phyloP scores from a whole-genome alignment of 345 rosid genomes.

The Citrus unshiu region DNA sequence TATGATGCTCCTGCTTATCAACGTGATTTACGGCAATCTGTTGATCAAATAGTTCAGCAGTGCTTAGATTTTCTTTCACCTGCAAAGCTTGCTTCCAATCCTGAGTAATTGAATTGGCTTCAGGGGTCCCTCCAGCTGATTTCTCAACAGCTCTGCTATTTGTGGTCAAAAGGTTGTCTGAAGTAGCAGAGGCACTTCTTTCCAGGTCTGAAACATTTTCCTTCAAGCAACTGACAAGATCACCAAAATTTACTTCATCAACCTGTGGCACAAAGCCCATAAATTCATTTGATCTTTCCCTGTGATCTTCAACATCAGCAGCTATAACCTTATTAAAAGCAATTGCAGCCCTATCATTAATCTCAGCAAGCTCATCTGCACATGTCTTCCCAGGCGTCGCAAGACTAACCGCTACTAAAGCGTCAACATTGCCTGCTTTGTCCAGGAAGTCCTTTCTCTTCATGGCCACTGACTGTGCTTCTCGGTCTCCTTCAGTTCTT shows the following conservation, averaged over 20 bases:
- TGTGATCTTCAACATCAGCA: background rate
- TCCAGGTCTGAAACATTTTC: background rate
- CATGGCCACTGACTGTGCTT: background rate
- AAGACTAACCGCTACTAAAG: background rate
- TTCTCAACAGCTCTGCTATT: constrained; percentile 1
- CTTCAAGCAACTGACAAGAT: background rate
- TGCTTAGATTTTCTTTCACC: background rate
- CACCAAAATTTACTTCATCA: constrained; percentile 4
- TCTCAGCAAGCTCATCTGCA: background rate
- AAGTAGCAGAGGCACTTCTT: background rate
- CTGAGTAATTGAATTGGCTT: background rate
- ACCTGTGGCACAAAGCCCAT: background rate
- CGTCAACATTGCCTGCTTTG: background rate
- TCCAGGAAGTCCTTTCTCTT: background rate
- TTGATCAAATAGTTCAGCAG: background rate
- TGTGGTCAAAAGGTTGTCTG: background rate
- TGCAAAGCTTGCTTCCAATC: background rate
- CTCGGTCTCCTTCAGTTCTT: background rate
- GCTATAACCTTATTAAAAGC: background rate
- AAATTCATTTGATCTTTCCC: background rate
- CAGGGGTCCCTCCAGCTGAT: background rate
- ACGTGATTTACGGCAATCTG: background rate
- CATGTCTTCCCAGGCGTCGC: background rate
- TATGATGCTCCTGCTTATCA: background rate
- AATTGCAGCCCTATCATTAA: background rate